A percentile compares a stretch with the other conserved stretches of the same genome.
Evolutionary conservation across 192 early-diverging fungal species (phyloP).

Genomic region (Phycomyces nitens): DNA sequence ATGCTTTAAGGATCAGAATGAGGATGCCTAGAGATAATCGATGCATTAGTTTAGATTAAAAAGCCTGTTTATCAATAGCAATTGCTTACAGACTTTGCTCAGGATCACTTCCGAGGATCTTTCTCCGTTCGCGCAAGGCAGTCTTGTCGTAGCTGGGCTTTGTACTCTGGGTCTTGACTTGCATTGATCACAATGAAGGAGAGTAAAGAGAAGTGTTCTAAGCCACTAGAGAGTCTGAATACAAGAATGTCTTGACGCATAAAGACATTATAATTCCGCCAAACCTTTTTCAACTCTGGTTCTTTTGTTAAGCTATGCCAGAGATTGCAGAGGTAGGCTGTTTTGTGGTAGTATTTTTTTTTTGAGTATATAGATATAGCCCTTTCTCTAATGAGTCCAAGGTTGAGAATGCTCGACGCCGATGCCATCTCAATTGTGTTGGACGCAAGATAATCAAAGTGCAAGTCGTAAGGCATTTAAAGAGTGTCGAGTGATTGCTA

Average conservation of each 20-base stretch:
- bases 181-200: background rate
- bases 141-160: conserved; percentile 18
- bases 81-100: conserved; percentile 41
- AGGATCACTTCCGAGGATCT: conserved; percentile 42
- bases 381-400: conserved; percentile 14
- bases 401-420: conserved; percentile 64
- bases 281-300: background rate
- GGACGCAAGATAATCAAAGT: conserved; percentile 48
- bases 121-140: conserved; percentile 28
- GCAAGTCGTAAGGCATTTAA: conserved; percentile 31
- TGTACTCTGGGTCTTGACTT: background rate
- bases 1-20: conserved; percentile 60
- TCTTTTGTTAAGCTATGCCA: conserved; percentile 18
- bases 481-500: background rate
- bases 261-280: background rate
- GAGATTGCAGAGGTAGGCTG: conserved; percentile 31
- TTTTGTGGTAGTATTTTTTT: background rate
- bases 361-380: background rate
- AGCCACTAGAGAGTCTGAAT: no score
- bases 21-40: conserved; percentile 46
- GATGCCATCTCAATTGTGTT: conserved; percentile 50
- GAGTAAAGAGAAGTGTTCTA: background rate
- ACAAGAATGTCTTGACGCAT: no score
- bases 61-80: background rate
- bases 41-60: background rate